phyloP scores from a whole-genome alignment of 2,329 filamentous ascomycete genomes.

The Biscogniauxia sp. region DNA sequence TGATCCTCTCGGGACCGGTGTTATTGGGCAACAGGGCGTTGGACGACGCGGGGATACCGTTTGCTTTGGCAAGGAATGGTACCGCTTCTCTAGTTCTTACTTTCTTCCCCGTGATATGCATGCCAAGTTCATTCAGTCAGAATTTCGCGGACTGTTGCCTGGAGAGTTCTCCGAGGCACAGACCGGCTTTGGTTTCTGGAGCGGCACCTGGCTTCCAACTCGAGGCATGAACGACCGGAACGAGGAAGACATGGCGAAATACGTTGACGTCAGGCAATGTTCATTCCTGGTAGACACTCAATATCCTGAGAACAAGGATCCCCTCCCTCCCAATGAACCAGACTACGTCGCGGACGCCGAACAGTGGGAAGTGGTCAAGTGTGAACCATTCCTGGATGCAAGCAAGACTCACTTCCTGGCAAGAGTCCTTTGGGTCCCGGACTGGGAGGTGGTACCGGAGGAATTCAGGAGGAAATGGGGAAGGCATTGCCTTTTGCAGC shows the following conservation, averaged over 20 bases:
- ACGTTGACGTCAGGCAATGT: slow-evolving; percentile 73
- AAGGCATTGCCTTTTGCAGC: slow-evolving; percentile 77
- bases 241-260: slow-evolving; percentile 81
- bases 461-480: slow-evolving; percentile 77
- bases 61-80: slow-evolving; percentile 97
- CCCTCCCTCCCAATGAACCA: slow-evolving; percentile 68
- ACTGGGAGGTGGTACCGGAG: slow-evolving; percentile 65
- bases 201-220: slow-evolving; percentile 81
- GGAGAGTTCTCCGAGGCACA: slow-evolving; percentile 82
- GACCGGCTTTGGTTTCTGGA: slow-evolving; percentile 68
- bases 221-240: slow-evolving; percentile 91
- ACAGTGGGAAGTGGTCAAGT: slow-evolving; percentile 77
- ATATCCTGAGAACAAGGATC: slow-evolving; percentile 56
- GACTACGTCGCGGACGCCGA: slow-evolving; percentile 71
- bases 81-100: slow-evolving; percentile 92
- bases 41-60: slow-evolving; percentile 65
- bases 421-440: slow-evolving; percentile 79
- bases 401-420: slow-evolving; percentile 70
- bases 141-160: slow-evolving; percentile 84
- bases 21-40: slow-evolving; percentile 46
- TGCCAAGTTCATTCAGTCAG: slow-evolving; percentile 86
- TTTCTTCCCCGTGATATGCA: slow-evolving; percentile 80
- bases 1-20: slow-evolving; percentile 58
- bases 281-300: slow-evolving; percentile 85
- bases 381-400: slow-evolving; percentile 78